Percentiles rank a stretch among this genome's conserved stretches.
Conservation (phyloP, 1,284 basidiomycete species). For the Paramarasmius palmivorus region DNA sequence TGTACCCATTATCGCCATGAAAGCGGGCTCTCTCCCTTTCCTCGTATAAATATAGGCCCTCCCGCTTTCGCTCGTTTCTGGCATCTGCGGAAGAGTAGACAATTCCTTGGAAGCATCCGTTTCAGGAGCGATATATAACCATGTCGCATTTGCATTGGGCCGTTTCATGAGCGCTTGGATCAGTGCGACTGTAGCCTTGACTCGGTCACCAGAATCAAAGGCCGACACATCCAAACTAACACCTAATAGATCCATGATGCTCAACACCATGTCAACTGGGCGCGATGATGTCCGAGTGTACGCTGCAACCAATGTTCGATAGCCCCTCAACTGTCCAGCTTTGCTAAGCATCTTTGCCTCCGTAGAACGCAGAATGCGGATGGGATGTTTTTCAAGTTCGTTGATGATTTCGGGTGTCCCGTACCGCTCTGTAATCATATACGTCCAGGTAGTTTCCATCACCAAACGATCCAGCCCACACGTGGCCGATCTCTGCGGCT, state of each 20-base stretch:
- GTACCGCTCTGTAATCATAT: not conserved
- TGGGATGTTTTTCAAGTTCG: too few relatives aligned
- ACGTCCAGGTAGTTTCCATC: not conserved
- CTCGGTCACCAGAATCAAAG: not conserved
- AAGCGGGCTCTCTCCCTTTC: not conserved
- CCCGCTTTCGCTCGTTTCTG: not conserved
- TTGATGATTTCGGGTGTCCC: too few relatives aligned
- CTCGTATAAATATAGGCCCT: not conserved
- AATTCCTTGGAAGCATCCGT: not conserved
- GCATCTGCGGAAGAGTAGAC: not conserved
- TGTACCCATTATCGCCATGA: not conserved
- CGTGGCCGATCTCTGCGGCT: not conserved
- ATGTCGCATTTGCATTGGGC: not conserved
- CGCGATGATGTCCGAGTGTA: not conserved
- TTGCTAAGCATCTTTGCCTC: too few relatives aligned
- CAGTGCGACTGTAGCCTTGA: not conserved
- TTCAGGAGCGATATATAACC: not conserved
- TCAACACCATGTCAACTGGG: not conserved
- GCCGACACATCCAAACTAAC: not conserved
- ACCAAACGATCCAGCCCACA: not conserved
- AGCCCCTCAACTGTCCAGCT: too few relatives aligned
- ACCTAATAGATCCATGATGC: not conserved
- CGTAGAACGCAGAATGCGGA: not conserved
- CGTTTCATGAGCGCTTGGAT: not conserved
- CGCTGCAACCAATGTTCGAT: not conserved